Evolutionary conservation across 805 yeast genomes (phyloP).

Genomic region (Ogataea pignaliae): DNA sequence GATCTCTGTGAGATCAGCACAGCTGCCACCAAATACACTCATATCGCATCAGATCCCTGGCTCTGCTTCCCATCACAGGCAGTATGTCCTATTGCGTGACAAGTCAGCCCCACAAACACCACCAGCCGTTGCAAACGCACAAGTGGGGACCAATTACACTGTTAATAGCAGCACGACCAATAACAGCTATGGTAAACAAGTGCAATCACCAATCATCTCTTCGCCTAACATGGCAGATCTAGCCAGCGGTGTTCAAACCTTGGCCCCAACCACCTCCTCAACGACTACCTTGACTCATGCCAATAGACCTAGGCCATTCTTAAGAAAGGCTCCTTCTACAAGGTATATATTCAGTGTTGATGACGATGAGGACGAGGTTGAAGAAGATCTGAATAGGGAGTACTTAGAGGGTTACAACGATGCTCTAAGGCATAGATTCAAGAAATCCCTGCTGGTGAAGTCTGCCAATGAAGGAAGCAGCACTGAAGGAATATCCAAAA

Average conservation of each 20-base stretch:
- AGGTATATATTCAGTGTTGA: slow-evolving; percentile 67
- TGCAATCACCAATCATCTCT: slow-evolving; percentile 4
- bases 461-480: not conserved
- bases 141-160: not conserved
- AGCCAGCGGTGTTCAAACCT: slow-evolving; percentile 10
- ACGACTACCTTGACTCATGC: too few species aligned
- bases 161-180: slow-evolving; percentile 2
- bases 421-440: slow-evolving; percentile 51
- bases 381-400: slow-evolving; percentile 51
- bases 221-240: slow-evolving; percentile 11
- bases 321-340: slow-evolving; percentile 26
- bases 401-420: slow-evolving; percentile 72
- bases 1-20: slow-evolving; percentile 7
- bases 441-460: slow-evolving; percentile 17
- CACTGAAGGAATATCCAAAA: slow-evolving; percentile 9
- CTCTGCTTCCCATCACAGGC: slow-evolving; percentile 28
- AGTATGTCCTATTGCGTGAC: slow-evolving; percentile 28
- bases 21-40: slow-evolving; percentile 21
- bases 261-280: slow-evolving; percentile 1
- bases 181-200: slow-evolving; percentile 1
- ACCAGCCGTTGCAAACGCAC: not conserved
- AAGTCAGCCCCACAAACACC: slow-evolving; percentile 7
- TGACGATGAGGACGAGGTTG: slow-evolving; percentile 72
- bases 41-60: slow-evolving; percentile 15
- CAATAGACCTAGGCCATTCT: slow-evolving; percentile 19